Conservation (phyloP, 768 basidiomycete species). For the Russula griseocarnosa region DNA sequence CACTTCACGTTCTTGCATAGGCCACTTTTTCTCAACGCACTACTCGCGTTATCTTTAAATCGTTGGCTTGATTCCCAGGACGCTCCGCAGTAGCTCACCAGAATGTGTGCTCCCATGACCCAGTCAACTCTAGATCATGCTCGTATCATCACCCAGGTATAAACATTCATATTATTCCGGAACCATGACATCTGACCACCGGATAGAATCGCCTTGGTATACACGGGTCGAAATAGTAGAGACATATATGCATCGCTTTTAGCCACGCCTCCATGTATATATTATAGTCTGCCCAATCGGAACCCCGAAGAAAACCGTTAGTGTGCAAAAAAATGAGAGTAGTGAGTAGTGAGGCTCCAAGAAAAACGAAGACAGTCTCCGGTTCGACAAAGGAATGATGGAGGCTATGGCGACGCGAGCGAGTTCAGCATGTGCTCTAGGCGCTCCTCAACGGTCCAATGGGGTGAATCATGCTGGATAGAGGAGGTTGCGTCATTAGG, state of each 20-base stretch:
- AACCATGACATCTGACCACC: constrained; percentile 11
- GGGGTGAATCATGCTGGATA: constrained; percentile 50
- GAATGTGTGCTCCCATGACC: background rate
- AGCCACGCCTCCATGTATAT: constrained; percentile 17
- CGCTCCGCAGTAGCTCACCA: constrained; percentile 38
- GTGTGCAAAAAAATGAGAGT: constrained; percentile 14
- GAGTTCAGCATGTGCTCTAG: constrained; percentile 64
- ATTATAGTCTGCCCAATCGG: constrained; percentile 9
- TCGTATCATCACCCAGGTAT: background rate
- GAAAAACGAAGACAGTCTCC: constrained; percentile 3
- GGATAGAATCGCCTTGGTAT: constrained; percentile 10
- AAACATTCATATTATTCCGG: background rate
- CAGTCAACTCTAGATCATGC: background rate
- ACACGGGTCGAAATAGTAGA: constrained; percentile 16
- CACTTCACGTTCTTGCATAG: constrained; percentile 62
- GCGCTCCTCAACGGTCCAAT: constrained; percentile 73
- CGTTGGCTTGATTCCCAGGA: constrained; percentile 63
- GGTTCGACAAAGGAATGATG: constrained; percentile 17
- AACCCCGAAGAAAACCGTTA: constrained; percentile 6
- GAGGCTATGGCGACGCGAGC: constrained; percentile 34
- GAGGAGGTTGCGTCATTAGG: constrained; percentile 10
- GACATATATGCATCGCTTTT: constrained; percentile 25
- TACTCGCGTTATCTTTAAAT: constrained; percentile 66
- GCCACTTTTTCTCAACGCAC: constrained; percentile 54
- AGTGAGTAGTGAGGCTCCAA: constrained; percentile 12